Evolutionary conservation across 2,329 filamentous ascomycete genomes (phyloP).

Genomic region (Talaromyces sp.): DNA sequence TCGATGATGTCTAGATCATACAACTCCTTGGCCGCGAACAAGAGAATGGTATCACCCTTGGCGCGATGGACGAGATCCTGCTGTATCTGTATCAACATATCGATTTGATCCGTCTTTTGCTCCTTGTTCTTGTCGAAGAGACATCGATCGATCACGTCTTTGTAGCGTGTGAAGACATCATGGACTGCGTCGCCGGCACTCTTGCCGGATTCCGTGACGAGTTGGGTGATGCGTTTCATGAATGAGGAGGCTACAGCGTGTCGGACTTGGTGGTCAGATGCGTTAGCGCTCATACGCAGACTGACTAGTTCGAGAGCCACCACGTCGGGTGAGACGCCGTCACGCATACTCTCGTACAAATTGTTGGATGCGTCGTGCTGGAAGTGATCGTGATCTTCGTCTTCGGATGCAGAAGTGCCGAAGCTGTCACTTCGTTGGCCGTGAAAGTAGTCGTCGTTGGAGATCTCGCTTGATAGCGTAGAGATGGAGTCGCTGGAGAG

Average conservation of each 20-base stretch:
- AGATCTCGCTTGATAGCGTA: slow-evolving; percentile 57
- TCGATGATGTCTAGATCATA: slow-evolving; percentile 82
- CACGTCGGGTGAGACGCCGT: slow-evolving; percentile 70
- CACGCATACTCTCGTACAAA: slow-evolving; percentile 78
- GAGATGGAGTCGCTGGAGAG: slow-evolving; percentile 58
- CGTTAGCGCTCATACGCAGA: slow-evolving; percentile 85
- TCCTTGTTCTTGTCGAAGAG: slow-evolving; percentile 56
- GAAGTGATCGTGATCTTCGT: slow-evolving; percentile 61
- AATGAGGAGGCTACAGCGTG: slow-evolving; percentile 82
- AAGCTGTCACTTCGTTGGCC: slow-evolving; percentile 68
- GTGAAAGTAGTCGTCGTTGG: slow-evolving; percentile 30
- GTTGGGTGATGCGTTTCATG: slow-evolving; percentile 72
- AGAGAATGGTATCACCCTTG: slow-evolving; percentile 65
- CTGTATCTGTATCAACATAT: slow-evolving; percentile 79
- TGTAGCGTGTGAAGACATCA: slow-evolving; percentile 61
- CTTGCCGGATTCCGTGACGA: slow-evolving; percentile 54
- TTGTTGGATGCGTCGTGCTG: slow-evolving; percentile 83
- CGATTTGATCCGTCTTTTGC: slow-evolving; percentile 68
- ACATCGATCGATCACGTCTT: slow-evolving; percentile 57
- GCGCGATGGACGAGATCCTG: slow-evolving; percentile 67
- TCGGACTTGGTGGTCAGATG: slow-evolving; percentile 83
- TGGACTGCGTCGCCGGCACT: slow-evolving; percentile 65
- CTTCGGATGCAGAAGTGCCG: slow-evolving; percentile 67
- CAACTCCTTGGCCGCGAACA: slow-evolving; percentile 77
- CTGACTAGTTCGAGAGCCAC: slow-evolving; percentile 93